Percentiles rank a stretch among this genome's conserved stretches.
These are phyloP conservation scores for Balakata baccata DNA, from an alignment of 345 rosid species.

Conservation along the genomic window DNA sequence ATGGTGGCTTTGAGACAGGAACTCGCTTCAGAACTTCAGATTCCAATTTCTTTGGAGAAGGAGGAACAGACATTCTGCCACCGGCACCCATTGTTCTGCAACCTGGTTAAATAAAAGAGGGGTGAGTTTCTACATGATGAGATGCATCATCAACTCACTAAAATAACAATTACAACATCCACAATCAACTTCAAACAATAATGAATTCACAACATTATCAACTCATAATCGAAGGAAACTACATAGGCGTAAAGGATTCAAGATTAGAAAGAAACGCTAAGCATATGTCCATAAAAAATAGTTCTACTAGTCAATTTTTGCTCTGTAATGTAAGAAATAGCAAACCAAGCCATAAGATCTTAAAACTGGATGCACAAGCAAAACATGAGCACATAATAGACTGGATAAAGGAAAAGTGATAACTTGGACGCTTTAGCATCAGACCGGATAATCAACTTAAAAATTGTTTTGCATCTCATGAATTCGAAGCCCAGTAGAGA, in stretches of 20 bases:
- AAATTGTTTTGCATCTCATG: not conserved
- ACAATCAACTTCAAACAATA: not conserved
- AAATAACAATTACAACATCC: not conserved
- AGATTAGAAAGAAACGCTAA: not conserved
- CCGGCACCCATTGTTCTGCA: conserved; percentile 32
- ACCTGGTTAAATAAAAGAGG: conserved; percentile 13
- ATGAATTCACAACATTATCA: not conserved
- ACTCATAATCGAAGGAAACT: not conserved
- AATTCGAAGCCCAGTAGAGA: not conserved
- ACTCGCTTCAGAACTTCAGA: conserved; percentile 19
- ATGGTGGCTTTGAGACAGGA: conserved; percentile 36
- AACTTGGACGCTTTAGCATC: no score
- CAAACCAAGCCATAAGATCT: not conserved
- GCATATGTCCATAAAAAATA: not conserved
- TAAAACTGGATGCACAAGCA: not conserved
- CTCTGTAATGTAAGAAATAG: not conserved
- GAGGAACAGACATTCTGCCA: conserved; percentile 27
- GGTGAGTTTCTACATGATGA: not conserved
- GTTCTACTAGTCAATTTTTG: not conserved
- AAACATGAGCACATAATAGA: not conserved
- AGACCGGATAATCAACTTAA: not conserved
- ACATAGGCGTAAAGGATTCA: not conserved
- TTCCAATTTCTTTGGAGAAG: conserved; percentile 8
- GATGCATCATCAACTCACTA: not conserved
- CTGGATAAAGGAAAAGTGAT: no score